Conservation (phyloP, 768 basidiomycete species). For the Pilatotrama ljubarskyi region DNA sequence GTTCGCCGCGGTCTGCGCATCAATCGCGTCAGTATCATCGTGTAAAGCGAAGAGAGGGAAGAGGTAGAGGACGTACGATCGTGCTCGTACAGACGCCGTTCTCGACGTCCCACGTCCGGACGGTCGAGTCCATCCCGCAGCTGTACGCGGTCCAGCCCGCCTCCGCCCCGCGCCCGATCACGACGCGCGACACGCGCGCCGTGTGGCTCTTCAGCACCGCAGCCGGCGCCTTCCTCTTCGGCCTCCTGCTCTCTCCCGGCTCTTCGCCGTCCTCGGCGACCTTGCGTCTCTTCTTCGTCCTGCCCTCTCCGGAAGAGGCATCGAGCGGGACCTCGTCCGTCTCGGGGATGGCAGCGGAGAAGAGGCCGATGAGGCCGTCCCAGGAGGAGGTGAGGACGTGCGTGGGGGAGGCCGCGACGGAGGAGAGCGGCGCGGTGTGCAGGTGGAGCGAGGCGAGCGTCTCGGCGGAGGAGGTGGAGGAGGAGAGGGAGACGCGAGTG, state of each 20-base stretch:
- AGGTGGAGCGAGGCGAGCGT: constrained; percentile 73
- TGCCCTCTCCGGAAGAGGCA: constrained; percentile 16
- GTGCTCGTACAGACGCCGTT: constrained; percentile 69
- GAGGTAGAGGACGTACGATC: constrained; percentile 49
- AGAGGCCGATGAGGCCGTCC: constrained; percentile 85
- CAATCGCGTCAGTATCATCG: not conserved
- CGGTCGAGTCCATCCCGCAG: constrained; percentile 88
- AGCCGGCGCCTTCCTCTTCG: constrained; percentile 66
- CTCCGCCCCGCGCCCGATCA: constrained; percentile 47
- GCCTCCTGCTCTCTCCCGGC: constrained; percentile 34
- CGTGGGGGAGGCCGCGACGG: constrained; percentile 54
- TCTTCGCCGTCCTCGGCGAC: constrained; percentile 35
- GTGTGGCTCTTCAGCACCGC: constrained; percentile 82
- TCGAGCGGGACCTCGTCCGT: constrained; percentile 59
- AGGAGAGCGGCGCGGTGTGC: constrained; percentile 81
- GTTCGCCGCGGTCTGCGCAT: constrained; percentile 59
- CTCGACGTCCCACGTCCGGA: constrained; percentile 86
- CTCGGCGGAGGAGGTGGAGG: constrained; percentile 7
- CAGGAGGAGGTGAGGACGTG: constrained; percentile 82
- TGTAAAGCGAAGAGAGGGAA: not conserved
- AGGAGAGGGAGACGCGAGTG: constrained; percentile 34
- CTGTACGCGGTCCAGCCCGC: constrained; percentile 52
- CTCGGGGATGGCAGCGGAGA: constrained; percentile 63
- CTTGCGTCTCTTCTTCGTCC: constrained; percentile 66
- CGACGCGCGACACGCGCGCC: constrained; percentile 72